Base-by-base conservation (phyloP, 768 basidiomycete genomes). In the Zangia roseola region DNA sequence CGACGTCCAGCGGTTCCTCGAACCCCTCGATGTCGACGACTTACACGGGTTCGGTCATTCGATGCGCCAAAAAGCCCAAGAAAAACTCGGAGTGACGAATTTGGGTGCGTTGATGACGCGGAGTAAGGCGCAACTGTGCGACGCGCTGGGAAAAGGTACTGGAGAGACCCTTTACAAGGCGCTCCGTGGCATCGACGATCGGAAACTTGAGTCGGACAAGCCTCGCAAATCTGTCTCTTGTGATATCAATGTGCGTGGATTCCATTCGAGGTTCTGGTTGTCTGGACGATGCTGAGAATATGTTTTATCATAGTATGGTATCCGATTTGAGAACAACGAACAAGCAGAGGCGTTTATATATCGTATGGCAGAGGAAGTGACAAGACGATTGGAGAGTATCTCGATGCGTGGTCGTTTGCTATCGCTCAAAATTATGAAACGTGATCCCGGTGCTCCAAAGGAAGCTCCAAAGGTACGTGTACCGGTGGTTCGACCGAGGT, bases 191-290 rank as follows among this genome's bases (percentile, higher is more conserved):
- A 73, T 93, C 23, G 97, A 98, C 58, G 79, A 88, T 28, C 79
- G 82, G 45, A 79, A 79, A 50, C 69, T 98, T 37, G 88, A 92
- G 63, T 84, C 83, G 28, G 87, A 91, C 63, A 91, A 92, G 61
- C 81, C 85, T 42, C 75, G 95, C 58, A 94, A 93, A 67, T 91
- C 87, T 6, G 92, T 99, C 17, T 92, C 89, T 10, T 94, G 91
- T 49, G 95, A 97, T 63, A 89, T 97, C 59, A 99, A 93, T 60
- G 94, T 94, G 57, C 63, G 91, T 77, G 7, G 31, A 26, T 9
- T 26, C 13, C 12, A 7, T 28, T 34, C 34, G 9, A 7, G 10
- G n/a, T 35, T 43, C 16, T 25, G 17, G 10, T 55, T n/a, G n/a
- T n/a, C n/a, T n/a, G n/a, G n/a, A n/a, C n/a, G n/a, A n/a, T n/a